These are phyloP conservation scores for Escovopsis weberi DNA, from an alignment of 2,329 filamentous ascomycete species.

Conservation along the genomic window DNA sequence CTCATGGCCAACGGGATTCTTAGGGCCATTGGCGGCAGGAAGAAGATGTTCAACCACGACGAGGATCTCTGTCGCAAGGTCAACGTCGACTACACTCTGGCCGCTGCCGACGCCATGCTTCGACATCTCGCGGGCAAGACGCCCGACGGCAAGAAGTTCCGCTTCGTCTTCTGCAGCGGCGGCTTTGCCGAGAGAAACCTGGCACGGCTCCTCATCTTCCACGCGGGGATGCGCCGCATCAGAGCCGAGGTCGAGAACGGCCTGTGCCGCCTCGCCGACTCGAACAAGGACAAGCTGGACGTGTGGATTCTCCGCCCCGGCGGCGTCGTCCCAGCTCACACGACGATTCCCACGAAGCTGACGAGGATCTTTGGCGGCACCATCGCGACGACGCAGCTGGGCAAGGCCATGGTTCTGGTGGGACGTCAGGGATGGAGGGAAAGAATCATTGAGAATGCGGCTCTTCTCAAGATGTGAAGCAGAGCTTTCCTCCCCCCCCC, in stretches of 20 bases:
- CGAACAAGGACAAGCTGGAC: constrained; percentile 17
- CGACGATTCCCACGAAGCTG: constrained; percentile 11
- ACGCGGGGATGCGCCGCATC: constrained; percentile 22
- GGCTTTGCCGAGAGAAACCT: constrained; percentile 20
- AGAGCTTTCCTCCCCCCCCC: no score
- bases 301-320: constrained; percentile 23
- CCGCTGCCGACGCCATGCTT: constrained; percentile 42
- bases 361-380: constrained; percentile 15
- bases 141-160: constrained; percentile 20
- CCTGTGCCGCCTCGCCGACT: constrained; percentile 23
- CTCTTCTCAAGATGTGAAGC: constrained; percentile 15
- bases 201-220: constrained; percentile 20
- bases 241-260: constrained; percentile 26
- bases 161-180: constrained; percentile 29
- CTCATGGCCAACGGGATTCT: background rate
- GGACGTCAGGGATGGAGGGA: constrained; percentile 21
- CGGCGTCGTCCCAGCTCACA: constrained; percentile 15
- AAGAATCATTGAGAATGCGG: constrained; percentile 20
- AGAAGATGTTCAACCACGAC: constrained; percentile 30
- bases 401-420: constrained; percentile 21
- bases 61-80: constrained; percentile 33
- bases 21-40: constrained; percentile 29
- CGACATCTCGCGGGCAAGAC: constrained; percentile 16
- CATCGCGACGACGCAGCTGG: constrained; percentile 22
- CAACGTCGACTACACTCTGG: constrained; percentile 44